Percentiles rank a stretch among this genome's conserved stretches.
Evolutionary conservation across 1,139 yeast genomes (phyloP).

Genomic region (Taphrina wiesneri): DNA sequence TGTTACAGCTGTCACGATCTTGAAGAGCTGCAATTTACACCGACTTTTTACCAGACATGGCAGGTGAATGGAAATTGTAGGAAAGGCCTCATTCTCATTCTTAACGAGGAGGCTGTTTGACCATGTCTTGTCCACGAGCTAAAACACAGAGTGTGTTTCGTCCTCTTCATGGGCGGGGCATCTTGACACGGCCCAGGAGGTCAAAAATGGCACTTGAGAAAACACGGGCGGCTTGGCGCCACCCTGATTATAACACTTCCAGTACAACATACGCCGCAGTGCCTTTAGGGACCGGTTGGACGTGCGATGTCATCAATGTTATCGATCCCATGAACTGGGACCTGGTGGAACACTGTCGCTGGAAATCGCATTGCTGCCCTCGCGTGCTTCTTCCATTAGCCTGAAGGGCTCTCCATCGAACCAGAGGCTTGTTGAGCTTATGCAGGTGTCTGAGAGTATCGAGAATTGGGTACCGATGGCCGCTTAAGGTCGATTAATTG

Average conservation of each 20-base stretch:
- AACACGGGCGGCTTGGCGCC: background rate
- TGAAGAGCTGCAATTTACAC: no score
- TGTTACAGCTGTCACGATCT: background rate
- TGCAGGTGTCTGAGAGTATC: no score
- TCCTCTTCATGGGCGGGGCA: background rate
- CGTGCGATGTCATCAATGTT: background rate
- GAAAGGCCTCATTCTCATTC: no score
- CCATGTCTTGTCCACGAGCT: no score
- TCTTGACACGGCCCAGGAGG: background rate
- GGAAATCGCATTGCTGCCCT: background rate
- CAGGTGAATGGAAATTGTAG: no score
- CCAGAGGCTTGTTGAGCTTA: no score
- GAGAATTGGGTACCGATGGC: no score
- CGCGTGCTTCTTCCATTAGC: background rate
- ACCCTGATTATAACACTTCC: background rate
- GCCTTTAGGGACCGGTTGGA: background rate
- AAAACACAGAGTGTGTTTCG: no score
- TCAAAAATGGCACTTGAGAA: background rate
- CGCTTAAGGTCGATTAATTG: no score
- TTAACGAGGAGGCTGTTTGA: no score
- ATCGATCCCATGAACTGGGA: background rate
- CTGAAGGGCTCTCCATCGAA: no score
- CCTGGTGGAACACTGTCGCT: background rate
- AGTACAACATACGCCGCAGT: background rate
- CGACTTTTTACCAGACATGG: no score